Conservation (phyloP, 345 rosid species). For the Ailanthus altissimus region DNA sequence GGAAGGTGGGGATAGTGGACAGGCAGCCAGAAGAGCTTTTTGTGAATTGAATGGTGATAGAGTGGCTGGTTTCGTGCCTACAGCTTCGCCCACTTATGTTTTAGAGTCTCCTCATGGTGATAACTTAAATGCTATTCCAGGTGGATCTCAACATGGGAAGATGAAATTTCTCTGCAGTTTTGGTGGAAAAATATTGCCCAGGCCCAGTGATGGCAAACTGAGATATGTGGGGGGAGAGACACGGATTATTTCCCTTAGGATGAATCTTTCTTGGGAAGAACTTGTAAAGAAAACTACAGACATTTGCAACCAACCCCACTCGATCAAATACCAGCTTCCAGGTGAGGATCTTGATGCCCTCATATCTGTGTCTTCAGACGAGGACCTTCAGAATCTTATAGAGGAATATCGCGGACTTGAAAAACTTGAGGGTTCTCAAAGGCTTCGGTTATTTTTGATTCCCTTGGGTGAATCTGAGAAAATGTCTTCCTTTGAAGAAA, state of each 20-base stretch:
- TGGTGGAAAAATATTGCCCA: constrained; percentile 66
- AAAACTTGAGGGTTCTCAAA: constrained; percentile 52
- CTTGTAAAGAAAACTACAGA: constrained; percentile 53
- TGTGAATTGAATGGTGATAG: constrained; percentile 42
- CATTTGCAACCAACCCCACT: constrained; percentile 54
- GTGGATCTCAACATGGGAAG: constrained; percentile 40
- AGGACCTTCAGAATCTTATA: constrained; percentile 70
- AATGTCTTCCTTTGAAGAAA: constrained; percentile 37
- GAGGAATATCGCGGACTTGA: constrained; percentile 63
- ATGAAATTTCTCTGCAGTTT: constrained; percentile 66
- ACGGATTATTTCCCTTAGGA: constrained; percentile 51
- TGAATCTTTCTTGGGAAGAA: constrained; percentile 55
- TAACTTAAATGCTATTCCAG: constrained; percentile 30
- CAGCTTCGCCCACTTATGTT: constrained; percentile 22
- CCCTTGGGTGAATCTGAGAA: constrained; percentile 52
- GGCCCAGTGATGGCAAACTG: constrained; percentile 66
- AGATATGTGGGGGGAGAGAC: constrained; percentile 77
- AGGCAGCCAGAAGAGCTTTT: constrained; percentile 41
- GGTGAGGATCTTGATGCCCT: constrained; percentile 71
- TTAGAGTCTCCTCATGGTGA: constrained; percentile 36
- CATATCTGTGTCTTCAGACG: constrained; percentile 65
- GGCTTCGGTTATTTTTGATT: constrained; percentile 60
- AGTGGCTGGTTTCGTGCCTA: constrained; percentile 33
- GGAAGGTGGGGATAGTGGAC: constrained; percentile 38
- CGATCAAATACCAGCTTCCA: constrained; percentile 71